These are phyloP conservation scores for Celoporthe dispersa DNA, from an alignment of 2,329 filamentous ascomycete species.

Conservation along the genomic window DNA sequence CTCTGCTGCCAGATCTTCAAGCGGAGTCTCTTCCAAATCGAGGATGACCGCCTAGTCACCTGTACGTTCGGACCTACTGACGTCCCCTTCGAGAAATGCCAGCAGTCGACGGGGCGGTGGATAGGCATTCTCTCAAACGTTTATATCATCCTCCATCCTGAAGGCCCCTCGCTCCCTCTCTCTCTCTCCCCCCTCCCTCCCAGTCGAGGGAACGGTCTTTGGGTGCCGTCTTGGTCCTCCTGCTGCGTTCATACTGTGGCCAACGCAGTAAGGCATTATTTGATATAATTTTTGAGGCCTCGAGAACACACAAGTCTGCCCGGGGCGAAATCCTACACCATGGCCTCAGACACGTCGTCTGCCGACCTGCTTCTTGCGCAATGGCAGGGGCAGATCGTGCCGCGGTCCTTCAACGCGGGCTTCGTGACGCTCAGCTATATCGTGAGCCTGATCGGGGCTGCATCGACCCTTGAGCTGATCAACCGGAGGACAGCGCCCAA, in stretches of 20 bases:
- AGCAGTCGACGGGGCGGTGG: neutral
- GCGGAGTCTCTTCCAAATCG: constrained; percentile 14
- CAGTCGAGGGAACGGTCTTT: neutral
- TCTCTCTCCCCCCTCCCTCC: no score
- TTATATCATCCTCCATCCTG: constrained; percentile 10
- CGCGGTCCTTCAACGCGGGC: constrained; percentile 57
- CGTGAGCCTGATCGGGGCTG: constrained; percentile 77
- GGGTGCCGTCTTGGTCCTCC: neutral
- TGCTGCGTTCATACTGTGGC: neutral
- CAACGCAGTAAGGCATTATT: neutral
- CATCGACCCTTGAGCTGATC: constrained; percentile 80
- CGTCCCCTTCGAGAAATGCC: neutral
- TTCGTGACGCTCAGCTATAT: constrained; percentile 75
- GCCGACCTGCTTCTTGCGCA: constrained; percentile 38
- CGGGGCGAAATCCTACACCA: neutral
- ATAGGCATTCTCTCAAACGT: neutral
- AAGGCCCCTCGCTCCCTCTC: neutral
- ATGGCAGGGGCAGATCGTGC: constrained; percentile 52
- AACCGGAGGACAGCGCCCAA: constrained; percentile 73
- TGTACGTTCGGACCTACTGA: constrained; percentile 18
- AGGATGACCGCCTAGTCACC: constrained; percentile 13
- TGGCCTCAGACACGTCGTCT: constrained; percentile 16
- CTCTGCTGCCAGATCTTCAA: constrained; percentile 4
- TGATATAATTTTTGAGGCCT: neutral
- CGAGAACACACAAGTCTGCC: neutral